Percentiles rank a stretch among this genome's conserved stretches.
Evolutionary conservation across 192 early-diverging fungal genomes (phyloP).

Genomic region (Podila epigama): DNA sequence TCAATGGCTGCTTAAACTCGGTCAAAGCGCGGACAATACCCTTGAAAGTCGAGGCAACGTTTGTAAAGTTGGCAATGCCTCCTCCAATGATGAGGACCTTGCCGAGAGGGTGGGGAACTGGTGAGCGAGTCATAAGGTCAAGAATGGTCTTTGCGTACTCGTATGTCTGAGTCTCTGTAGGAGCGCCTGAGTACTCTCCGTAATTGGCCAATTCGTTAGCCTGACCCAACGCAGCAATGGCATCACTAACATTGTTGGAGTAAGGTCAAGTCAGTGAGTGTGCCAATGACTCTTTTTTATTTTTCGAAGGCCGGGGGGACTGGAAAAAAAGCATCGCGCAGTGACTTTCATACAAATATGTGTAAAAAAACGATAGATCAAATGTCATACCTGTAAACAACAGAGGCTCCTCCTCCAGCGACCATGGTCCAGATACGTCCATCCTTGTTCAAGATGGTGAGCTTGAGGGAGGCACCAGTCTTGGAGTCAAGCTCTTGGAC

Average conservation of each 20-base stretch:
- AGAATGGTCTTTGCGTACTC: constrained; percentile 99
- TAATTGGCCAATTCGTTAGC: constrained; percentile 98
- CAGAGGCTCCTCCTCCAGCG: constrained; percentile 98
- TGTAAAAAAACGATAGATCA: no score
- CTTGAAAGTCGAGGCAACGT: constrained; percentile 99
- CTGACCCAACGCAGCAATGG: constrained; percentile 96
- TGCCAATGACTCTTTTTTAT: no score
- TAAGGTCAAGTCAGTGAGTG: background rate
- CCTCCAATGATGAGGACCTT: constrained; percentile 99
- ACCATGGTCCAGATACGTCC: constrained; percentile 99
- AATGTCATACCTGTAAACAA: constrained; percentile 75
- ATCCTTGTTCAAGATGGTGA: constrained; percentile 94
- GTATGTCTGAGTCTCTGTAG: constrained; percentile 99
- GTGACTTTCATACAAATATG: no score
- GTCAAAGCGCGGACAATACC: constrained; percentile 94
- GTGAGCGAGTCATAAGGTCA: constrained; percentile 95
- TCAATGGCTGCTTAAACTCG: constrained; percentile 90
- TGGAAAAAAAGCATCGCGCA: no score
- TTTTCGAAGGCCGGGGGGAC: no score
- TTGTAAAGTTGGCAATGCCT: constrained; percentile 99
- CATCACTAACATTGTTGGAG: constrained; percentile 82
- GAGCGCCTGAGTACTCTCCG: constrained; percentile 99
- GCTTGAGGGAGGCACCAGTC: constrained; percentile 98
- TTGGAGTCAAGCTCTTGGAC: constrained; percentile 97
- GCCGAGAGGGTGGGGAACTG: constrained; percentile 79